Base-by-base conservation (phyloP, 192 early-diverging fungal species). In the Jimgerdemannia flammicorona region DNA sequence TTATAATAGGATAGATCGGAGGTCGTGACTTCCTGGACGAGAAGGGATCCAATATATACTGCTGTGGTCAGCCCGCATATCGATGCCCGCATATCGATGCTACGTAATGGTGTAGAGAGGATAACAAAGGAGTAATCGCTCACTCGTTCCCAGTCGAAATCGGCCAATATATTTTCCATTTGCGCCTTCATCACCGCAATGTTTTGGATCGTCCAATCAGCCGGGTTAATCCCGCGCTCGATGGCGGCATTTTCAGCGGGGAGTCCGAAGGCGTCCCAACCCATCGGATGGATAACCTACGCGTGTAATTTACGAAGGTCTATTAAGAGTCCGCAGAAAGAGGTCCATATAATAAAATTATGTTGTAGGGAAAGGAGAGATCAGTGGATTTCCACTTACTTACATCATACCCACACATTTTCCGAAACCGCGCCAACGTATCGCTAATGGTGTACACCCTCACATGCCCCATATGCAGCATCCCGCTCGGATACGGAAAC, bases 211-310 rank as follows among this genome's bases (percentile, higher is more conserved):
- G 97, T 98, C 97, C 97, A 99, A 41, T 88, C 84, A 40, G 79
- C 81, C 3, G 97, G 96, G 42, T 89, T 88, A 70, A 95, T 84
- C 11, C 86, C 85, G 14, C 93, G 88, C 70, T 95, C 92, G 49
- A 95, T 95, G 3, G 97, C 96, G 2, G 97, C 97, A 79, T 99
- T 99, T 73, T 99, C 97, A 8, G 97, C 97, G 0, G 97, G 97
- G n/a, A 99, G 84, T 1, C 97, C 97, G 84, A 99, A 99, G 6
- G 95, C 91, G 78, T 99, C 97, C 96, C 96, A 99, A 14, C 95
- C 97, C 91, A 99, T 99, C 4, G 97, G 97, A 74, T 94, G 89
- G 2, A 96, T 80, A 10, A 95, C 88, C 88, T 89, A 3, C 18
- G 39, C 3, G 78, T 11, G 44, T 18, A 7, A 77, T 64, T 54